Evolutionary conservation across 2,329 filamentous ascomycete genomes (phyloP).

Genomic region (Penicillium sp.): DNA sequence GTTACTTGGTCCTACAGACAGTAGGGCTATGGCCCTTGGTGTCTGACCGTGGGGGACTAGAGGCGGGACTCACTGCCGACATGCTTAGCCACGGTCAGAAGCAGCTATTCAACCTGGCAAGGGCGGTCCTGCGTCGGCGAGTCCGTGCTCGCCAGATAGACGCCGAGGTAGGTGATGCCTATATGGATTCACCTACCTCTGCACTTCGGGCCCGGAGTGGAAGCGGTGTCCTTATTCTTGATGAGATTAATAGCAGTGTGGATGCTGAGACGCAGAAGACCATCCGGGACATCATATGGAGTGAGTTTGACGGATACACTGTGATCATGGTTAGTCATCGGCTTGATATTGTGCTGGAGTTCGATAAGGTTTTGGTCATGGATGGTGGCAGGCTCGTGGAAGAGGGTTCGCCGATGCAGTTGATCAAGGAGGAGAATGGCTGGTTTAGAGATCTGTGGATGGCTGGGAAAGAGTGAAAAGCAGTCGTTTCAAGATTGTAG

Average conservation of each 20-base stretch:
- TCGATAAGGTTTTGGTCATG: slow-evolving; percentile 31
- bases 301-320: slow-evolving; percentile 27
- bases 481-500: not conserved
- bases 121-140: slow-evolving; percentile 5
- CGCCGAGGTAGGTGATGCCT: not conserved
- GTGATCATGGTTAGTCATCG: slow-evolving; percentile 32
- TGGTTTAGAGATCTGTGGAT: not conserved
- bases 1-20: not conserved
- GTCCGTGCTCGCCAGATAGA: not conserved
- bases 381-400: not conserved
- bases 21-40: not conserved
- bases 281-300: slow-evolving; percentile 12
- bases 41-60: not conserved
- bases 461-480: not conserved
- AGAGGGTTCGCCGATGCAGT: not conserved
- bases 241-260: slow-evolving; percentile 6
- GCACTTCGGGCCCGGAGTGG: not conserved
- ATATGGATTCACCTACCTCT: not conserved
- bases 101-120: slow-evolving; percentile 14
- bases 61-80: not conserved
- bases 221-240: slow-evolving; percentile 1
- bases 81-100: slow-evolving; percentile 6
- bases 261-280: slow-evolving; percentile 26
- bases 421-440: not conserved
- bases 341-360: slow-evolving; percentile 29